A percentile compares a stretch with the other conserved stretches of the same genome.
phyloP scores from a whole-genome alignment of 208 protist genomes.

The Herpetomonas tarakana region DNA sequence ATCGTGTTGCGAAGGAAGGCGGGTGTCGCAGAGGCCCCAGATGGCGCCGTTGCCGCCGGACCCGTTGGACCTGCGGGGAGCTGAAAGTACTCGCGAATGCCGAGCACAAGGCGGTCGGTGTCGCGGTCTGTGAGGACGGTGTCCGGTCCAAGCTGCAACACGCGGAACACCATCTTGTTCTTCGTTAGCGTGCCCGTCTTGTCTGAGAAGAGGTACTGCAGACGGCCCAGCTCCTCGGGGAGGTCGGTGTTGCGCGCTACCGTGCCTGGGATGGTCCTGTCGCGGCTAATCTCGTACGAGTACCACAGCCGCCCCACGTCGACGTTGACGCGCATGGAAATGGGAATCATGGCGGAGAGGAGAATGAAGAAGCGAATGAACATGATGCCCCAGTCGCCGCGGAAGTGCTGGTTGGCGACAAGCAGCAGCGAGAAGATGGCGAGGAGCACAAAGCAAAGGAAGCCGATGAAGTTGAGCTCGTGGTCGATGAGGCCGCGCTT shows the following conservation, averaged over 20 bases:
- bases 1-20: slow-evolving; percentile 7
- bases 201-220: slow-evolving; percentile 97
- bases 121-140: slow-evolving; percentile 53
- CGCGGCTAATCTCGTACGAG: slow-evolving; percentile 90
- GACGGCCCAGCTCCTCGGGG: slow-evolving; percentile 97
- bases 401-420: slow-evolving; percentile 62
- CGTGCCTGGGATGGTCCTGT: slow-evolving; percentile 77
- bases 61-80: background rate
- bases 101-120: slow-evolving; percentile 31
- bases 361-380: slow-evolving; percentile 96
- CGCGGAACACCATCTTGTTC: slow-evolving; percentile 93
- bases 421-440: slow-evolving; percentile 62
- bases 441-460: slow-evolving; percentile 84
- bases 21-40: background rate
- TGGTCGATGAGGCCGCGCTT: slow-evolving; percentile 94
- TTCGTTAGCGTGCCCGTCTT: slow-evolving; percentile 99
- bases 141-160: slow-evolving; percentile 45
- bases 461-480: slow-evolving; percentile 95
- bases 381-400: slow-evolving; percentile 86
- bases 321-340: slow-evolving; percentile 97
- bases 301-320: slow-evolving; percentile 98
- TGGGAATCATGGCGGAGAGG: slow-evolving; percentile 98
- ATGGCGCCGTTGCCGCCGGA: background rate
- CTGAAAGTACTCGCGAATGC: slow-evolving; percentile 36
- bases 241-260: slow-evolving; percentile 96